phyloP scores from a whole-genome alignment of 495 filamentous ascomycete genomes.

The Trichoderma asperelloides region DNA sequence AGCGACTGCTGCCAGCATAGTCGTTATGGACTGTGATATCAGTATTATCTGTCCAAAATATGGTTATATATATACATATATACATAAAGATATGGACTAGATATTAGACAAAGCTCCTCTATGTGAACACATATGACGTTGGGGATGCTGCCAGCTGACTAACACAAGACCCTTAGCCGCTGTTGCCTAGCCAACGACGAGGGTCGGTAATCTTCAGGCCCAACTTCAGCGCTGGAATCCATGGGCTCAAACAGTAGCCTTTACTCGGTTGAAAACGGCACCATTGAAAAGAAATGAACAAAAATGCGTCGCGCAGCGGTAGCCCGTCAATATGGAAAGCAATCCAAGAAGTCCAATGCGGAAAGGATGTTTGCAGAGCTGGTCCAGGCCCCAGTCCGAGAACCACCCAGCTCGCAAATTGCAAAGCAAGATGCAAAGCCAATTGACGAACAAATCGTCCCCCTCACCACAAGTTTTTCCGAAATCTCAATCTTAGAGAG shows the following conservation, averaged over 20 bases:
- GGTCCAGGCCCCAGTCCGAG: constrained; percentile 25
- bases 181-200: not conserved
- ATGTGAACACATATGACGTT: constrained; percentile 6
- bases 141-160: not conserved
- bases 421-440: constrained; percentile 8
- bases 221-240: not conserved
- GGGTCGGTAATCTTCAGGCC: not conserved
- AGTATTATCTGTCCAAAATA: too few relatives aligned
- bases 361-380: constrained; percentile 35
- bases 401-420: not conserved
- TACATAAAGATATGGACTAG: not conserved
- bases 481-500: not conserved
- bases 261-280: not conserved
- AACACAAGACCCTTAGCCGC: not conserved
- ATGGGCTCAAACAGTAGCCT: not conserved
- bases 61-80: too few relatives aligned
- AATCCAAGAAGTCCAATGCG: constrained; percentile 25
- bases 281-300: not conserved
- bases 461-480: not conserved
- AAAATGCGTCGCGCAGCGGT: not conserved
- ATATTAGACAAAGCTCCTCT: not conserved
- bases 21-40: too few relatives aligned
- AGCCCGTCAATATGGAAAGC: constrained; percentile 29
- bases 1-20: not conserved
- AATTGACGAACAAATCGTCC: not conserved